Evolutionary conservation across 352 stramenopile species (phyloP).

Genomic region (Pythium vanterpoolii): DNA sequence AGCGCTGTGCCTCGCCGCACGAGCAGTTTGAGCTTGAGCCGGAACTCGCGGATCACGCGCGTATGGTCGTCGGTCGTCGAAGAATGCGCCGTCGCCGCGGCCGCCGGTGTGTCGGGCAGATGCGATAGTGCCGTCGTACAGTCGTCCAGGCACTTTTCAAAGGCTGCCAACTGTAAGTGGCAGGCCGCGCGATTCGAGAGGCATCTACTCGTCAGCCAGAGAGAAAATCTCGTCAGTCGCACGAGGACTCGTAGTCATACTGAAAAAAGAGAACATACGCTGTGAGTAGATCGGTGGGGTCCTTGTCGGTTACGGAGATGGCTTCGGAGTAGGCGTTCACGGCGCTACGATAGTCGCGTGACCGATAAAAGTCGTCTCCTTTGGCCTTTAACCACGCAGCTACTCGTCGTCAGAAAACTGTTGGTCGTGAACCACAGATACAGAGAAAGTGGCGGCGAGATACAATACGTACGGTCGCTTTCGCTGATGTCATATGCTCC

Average conservation of each 20-base stretch:
- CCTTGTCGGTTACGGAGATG: constrained; percentile 28
- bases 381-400: constrained; percentile 86
- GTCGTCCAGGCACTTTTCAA: constrained; percentile 65
- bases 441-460: background rate
- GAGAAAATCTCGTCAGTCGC: background rate
- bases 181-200: constrained; percentile 72
- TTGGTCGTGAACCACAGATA: background rate
- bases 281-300: constrained; percentile 41
- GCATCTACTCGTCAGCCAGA: background rate
- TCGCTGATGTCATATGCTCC: constrained; percentile 78
- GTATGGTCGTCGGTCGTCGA: constrained; percentile 15
- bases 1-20: constrained; percentile 68
- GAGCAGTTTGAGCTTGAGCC: constrained; percentile 72
- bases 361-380: constrained; percentile 79
- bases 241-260: too few relatives aligned
- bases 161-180: constrained; percentile 51
- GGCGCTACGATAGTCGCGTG: constrained; percentile 62
- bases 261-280: constrained; percentile 27
- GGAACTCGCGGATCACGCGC: constrained; percentile 44
- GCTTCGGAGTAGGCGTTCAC: constrained; percentile 71
- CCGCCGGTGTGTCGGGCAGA: constrained; percentile 55
- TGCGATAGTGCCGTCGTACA: constrained; percentile 63
- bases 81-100: constrained; percentile 1
- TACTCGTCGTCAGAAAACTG: constrained; percentile 15
- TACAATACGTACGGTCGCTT: constrained; percentile 56